Evolutionary conservation across 2,329 filamentous ascomycete species (phyloP).

Genomic region (Phialocephala sp.): DNA sequence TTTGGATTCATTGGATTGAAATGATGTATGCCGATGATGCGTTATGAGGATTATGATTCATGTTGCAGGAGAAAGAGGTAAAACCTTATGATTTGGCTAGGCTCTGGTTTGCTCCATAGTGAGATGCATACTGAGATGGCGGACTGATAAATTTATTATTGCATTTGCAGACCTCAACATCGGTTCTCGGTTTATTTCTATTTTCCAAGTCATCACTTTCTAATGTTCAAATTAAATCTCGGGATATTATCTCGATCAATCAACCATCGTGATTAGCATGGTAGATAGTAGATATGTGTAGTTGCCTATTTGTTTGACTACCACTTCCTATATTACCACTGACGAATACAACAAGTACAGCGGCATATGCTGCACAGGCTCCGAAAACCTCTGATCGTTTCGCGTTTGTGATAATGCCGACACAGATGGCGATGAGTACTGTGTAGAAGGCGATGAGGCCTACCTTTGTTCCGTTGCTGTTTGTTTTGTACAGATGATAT

Average conservation of each 20-base stretch:
- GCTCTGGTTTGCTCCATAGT: neutral
- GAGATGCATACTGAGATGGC: too few relatives aligned
- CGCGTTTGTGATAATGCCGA: too few relatives aligned
- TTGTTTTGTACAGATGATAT: neutral
- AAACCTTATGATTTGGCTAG: neutral
- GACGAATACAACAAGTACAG: slow-evolving; percentile 34
- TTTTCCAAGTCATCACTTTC: too few relatives aligned
- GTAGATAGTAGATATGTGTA: neutral
- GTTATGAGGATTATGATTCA: slow-evolving; percentile 3
- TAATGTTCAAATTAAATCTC: too few relatives aligned
- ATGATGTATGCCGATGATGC: neutral
- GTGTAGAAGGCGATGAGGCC: slow-evolving; percentile 4
- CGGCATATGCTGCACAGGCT: slow-evolving; percentile 33
- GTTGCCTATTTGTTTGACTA: neutral
- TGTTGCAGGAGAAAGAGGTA: too few relatives aligned
- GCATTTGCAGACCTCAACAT: too few relatives aligned
- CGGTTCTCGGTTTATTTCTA: too few relatives aligned
- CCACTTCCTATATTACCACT: too few relatives aligned
- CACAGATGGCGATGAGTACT: neutral
- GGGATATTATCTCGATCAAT: neutral
- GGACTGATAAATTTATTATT: too few relatives aligned
- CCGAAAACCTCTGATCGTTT: slow-evolving; percentile 32
- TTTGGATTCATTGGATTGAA: neutral
- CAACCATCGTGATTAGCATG: neutral
- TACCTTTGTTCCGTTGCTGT: neutral